Percentiles rank a stretch among this genome's conserved stretches.
These are phyloP conservation scores for Sporothrix humicola DNA, from an alignment of 2,329 filamentous ascomycete genomes.

Conservation along the genomic window DNA sequence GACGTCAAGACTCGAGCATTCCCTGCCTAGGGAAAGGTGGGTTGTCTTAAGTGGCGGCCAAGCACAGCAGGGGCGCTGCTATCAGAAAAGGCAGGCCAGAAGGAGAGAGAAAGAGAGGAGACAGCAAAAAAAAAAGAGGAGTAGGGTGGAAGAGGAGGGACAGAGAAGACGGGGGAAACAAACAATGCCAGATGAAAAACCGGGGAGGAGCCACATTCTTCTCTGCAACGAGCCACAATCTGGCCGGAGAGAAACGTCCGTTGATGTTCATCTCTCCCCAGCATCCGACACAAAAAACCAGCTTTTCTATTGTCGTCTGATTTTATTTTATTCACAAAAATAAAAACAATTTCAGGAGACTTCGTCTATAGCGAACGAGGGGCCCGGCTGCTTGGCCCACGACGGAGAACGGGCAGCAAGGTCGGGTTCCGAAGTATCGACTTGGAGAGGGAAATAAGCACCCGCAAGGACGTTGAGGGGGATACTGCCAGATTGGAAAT, in stretches of 20 bases:
- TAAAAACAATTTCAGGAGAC: constrained; percentile 10
- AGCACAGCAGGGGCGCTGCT: constrained; percentile 22
- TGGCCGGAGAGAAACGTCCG: constrained; percentile 30
- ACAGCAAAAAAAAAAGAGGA: background rate
- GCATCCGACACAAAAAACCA: background rate
- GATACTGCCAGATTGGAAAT: constrained; percentile 3
- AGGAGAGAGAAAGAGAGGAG: background rate
- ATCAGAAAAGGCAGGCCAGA: background rate
- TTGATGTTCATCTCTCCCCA: constrained; percentile 26
- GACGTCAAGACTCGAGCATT: background rate
- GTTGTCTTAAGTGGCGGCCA: background rate
- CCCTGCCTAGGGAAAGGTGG: background rate
- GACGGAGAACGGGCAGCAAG: constrained; percentile 24
- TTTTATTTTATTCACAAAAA: constrained; percentile 24
- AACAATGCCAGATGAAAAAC: constrained; percentile 31
- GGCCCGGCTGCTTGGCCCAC: constrained; percentile 5
- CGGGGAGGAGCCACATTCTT: constrained; percentile 30
- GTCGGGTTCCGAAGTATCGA: background rate
- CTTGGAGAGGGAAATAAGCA: constrained; percentile 12
- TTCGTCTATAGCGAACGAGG: constrained; percentile 12
- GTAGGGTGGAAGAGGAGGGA: constrained; percentile 5
- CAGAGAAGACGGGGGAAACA: constrained; percentile 12
- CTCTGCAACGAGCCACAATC: constrained; percentile 30
- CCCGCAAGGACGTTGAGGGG: background rate
- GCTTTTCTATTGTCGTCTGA: constrained; percentile 13